Conservation (phyloP, 2,329 filamentous ascomycete genomes). For the Aspergillus sp. region DNA sequence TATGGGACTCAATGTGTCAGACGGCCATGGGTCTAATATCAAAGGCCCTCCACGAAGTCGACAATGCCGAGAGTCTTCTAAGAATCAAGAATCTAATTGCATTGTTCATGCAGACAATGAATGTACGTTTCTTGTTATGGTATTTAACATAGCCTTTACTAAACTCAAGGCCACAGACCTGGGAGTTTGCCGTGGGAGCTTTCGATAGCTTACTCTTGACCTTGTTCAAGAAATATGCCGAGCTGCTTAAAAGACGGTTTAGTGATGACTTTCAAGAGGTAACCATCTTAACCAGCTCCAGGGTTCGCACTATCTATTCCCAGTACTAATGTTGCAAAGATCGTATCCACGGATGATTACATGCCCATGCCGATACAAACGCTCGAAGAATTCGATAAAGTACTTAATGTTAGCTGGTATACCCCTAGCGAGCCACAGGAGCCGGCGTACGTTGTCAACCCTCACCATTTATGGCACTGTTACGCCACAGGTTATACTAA, state of each 20-base stretch:
- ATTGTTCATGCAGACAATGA: conserved; percentile 97
- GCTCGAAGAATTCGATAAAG: conserved; percentile 88
- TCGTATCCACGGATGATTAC: conserved; percentile 90
- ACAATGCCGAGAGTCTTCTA: conserved; percentile 84
- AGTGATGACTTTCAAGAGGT: conserved; percentile 95
- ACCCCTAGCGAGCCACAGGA: conserved; percentile 77
- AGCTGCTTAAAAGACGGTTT: conserved; percentile 84
- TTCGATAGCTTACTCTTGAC: conserved; percentile 84
- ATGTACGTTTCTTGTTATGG: conserved; percentile 55
- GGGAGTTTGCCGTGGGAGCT: conserved; percentile 80
- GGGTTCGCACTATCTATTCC: background rate
- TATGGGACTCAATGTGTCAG: conserved; percentile 98
- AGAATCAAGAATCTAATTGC: conserved; percentile 93
- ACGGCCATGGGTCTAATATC: conserved; percentile 79
- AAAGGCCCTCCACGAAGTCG: conserved; percentile 74
- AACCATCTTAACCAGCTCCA: conserved; percentile 36
- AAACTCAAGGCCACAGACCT: conserved; percentile 57
- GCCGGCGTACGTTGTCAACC: conserved; percentile 59
- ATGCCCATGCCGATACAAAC: conserved; percentile 99
- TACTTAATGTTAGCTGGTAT: conserved; percentile 96
- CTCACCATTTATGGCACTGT: background rate
- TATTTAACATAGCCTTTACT: conserved; percentile 9
- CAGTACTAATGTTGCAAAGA: conserved; percentile 38
- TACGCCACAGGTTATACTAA: background rate
- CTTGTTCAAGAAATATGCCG: conserved; percentile 90